These are phyloP conservation scores for Carallia brachiata DNA, from an alignment of 345 rosid species.

Conservation along the genomic window DNA sequence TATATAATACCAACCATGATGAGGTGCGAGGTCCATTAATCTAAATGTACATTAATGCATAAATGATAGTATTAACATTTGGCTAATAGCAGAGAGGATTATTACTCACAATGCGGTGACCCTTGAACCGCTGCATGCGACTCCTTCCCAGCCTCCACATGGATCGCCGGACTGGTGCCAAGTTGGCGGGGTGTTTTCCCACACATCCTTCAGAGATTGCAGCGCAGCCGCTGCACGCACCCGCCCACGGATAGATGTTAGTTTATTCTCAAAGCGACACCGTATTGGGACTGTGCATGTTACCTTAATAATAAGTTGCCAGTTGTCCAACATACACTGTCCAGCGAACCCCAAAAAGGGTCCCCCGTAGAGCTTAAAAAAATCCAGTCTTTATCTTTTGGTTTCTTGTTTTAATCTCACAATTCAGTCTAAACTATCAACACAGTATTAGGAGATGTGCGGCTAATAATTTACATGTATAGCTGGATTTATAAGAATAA, in stretches of 20 bases:
- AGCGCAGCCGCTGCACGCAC: slow-evolving; percentile 59
- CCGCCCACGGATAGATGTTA: background rate
- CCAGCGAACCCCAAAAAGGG: background rate
- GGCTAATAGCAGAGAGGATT: background rate
- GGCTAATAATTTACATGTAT: no score
- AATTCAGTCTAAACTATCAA: no score
- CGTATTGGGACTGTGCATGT: background rate
- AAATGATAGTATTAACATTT: no score
- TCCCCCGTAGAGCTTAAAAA: no score
- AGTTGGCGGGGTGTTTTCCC: slow-evolving; percentile 74
- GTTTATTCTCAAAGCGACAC: no score
- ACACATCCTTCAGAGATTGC: slow-evolving; percentile 68
- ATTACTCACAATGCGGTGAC: slow-evolving; percentile 74
- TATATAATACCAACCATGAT: background rate
- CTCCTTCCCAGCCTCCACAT: slow-evolving; percentile 87
- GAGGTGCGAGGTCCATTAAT: no score
- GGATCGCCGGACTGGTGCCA: slow-evolving; percentile 79
- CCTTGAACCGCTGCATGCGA: slow-evolving; percentile 65
- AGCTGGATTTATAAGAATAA: no score
- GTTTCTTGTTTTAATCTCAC: no score
- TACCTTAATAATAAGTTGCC: background rate
- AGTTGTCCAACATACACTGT: background rate
- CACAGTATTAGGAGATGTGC: no score
- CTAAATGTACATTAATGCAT: no score
- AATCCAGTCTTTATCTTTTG: no score